A percentile compares a stretch with the other conserved stretches of the same genome.
Evolutionary conservation across 2,329 filamentous ascomycete species (phyloP).

Genomic region (Daldinia sp.): DNA sequence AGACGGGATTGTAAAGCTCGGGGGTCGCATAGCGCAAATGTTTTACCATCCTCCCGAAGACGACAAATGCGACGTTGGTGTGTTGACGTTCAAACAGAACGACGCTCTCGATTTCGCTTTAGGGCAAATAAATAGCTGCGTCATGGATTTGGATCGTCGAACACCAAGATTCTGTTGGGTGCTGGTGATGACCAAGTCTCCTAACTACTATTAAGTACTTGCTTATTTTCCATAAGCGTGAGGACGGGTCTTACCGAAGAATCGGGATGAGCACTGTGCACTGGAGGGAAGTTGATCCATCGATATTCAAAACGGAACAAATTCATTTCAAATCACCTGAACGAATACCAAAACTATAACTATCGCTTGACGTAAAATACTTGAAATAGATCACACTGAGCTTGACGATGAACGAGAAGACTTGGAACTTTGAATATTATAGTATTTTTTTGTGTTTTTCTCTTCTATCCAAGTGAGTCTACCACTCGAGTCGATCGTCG

Average conservation of each 20-base stretch:
- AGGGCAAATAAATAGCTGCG: constrained; percentile 8
- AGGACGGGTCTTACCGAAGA: constrained; percentile 17
- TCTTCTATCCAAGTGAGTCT: constrained; percentile 5
- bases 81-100: constrained; percentile 15
- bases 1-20: constrained; percentile 19
- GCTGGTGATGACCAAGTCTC: constrained; percentile 13
- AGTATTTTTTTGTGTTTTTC: constrained; percentile 2
- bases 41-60: constrained; percentile 28
- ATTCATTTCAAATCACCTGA: constrained; percentile 3
- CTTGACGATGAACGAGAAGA: not conserved
- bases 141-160: constrained; percentile 32
- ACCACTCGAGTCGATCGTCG: constrained; percentile 68
- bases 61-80: constrained; percentile 12
- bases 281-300: not conserved
- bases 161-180: constrained; percentile 23
- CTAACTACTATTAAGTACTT: constrained; percentile 12
- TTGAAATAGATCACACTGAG: not conserved
- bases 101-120: not conserved
- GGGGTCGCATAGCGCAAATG: constrained; percentile 23
- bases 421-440: constrained; percentile 3
- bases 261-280: constrained; percentile 21
- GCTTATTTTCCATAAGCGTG: constrained; percentile 12
- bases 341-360: not conserved
- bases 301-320: constrained; percentile 16
- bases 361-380: not conserved